These are phyloP conservation scores for Rhizopogon vesiculosus DNA, from an alignment of 768 basidiomycete genomes.

Conservation along the genomic window DNA sequence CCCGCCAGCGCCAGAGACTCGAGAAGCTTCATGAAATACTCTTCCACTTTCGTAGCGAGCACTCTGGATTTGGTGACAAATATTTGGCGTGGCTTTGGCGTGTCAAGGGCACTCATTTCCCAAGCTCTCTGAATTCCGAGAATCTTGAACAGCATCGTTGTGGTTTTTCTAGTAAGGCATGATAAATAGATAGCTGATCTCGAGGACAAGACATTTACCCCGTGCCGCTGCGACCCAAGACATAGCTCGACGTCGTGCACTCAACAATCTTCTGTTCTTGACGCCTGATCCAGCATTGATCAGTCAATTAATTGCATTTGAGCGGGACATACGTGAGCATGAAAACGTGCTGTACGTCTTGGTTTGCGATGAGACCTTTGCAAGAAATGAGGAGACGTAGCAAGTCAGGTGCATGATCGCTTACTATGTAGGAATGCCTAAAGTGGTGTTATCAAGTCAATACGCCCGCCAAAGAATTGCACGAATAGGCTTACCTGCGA, in stretches of 20 bases:
- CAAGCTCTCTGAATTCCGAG: constrained; percentile 59
- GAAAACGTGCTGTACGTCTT: constrained; percentile 23
- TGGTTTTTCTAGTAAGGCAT: constrained; percentile 52
- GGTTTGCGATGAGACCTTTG: constrained; percentile 19
- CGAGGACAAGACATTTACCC: constrained; percentile 38
- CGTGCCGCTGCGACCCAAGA: constrained; percentile 69
- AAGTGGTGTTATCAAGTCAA: neutral
- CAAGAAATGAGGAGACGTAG: neutral
- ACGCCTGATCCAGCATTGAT: constrained; percentile 19
- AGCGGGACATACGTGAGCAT: constrained; percentile 15
- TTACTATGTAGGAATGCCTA: constrained; percentile 20
- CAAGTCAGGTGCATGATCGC: neutral
- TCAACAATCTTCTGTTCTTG: constrained; percentile 56
- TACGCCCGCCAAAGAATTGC: neutral
- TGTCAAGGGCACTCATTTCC: constrained; percentile 27
- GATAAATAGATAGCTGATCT: neutral
- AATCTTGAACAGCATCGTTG: constrained; percentile 76
- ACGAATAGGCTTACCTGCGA: constrained; percentile 16
- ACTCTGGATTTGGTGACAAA: constrained; percentile 70
- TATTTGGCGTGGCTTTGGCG: constrained; percentile 55
- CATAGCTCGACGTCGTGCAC: constrained; percentile 56
- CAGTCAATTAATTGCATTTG: constrained; percentile 10
- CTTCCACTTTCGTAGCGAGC: constrained; percentile 66
- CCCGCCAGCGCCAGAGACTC: constrained; percentile 36
- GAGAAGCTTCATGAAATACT: constrained; percentile 53